Percentiles rank a stretch among this genome's conserved stretches.
Evolutionary conservation across 139 green algal genomes (phyloP).

Genomic region (Desmodesmus armatus): DNA sequence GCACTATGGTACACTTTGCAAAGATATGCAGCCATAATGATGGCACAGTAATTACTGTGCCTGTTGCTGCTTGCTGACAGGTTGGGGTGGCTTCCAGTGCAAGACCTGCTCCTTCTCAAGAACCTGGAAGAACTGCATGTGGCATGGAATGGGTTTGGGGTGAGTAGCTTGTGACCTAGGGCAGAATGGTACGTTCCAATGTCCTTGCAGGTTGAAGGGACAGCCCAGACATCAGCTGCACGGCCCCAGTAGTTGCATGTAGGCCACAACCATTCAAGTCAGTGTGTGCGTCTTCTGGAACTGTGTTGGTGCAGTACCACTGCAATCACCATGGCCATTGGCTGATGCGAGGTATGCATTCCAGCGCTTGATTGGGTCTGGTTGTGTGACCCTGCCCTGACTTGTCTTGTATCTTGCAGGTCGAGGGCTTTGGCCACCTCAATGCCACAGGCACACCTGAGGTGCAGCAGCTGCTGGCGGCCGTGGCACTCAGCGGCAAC

Average conservation of each 20-base stretch:
- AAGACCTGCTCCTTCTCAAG: neutral
- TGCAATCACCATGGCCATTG: no score
- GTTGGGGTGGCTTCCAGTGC: constrained; percentile 9
- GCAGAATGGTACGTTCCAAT: no score
- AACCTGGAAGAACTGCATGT: constrained; percentile 36
- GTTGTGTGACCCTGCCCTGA: neutral
- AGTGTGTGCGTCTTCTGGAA: no score
- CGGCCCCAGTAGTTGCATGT: no score
- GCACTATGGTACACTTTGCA: no score
- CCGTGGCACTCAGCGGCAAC: constrained; percentile 6
- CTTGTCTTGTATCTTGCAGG: constrained; percentile 11
- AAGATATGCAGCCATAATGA: no score
- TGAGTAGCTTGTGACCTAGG: constrained; percentile 4
- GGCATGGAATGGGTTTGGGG: constrained; percentile 19
- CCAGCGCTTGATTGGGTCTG: no score
- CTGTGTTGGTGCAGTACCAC: no score
- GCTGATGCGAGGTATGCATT: no score
- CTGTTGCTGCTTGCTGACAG: neutral
- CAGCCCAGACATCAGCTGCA: no score
- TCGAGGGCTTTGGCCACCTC: neutral
- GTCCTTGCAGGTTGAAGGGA: no score
- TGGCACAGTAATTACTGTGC: neutral
- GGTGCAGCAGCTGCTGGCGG: constrained; percentile 30
- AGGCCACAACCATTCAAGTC: no score
- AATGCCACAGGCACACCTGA: constrained; percentile 11